phyloP scores from a whole-genome alignment of 441 rosid genomes.

The Pelargonium cotyledonis region DNA sequence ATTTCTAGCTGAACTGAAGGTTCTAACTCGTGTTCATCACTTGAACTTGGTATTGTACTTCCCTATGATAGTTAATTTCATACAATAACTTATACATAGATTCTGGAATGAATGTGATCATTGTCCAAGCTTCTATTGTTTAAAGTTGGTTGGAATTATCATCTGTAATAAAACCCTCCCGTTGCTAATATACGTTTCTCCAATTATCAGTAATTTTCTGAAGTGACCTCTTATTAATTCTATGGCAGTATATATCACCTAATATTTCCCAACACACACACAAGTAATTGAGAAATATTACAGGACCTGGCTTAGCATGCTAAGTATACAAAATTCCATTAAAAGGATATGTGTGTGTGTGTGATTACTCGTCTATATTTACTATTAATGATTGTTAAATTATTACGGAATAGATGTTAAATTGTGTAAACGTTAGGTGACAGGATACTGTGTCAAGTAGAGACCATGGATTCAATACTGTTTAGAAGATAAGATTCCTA shows the following conservation, averaged over 20 bases:
- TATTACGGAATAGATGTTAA: not conserved
- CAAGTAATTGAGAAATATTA: not conserved
- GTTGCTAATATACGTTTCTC: not conserved
- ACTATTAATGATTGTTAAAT: not conserved
- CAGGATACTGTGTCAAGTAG: not conserved
- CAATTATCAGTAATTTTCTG: not conserved
- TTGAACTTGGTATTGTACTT: constrained; percentile 69
- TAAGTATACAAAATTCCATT: not conserved
- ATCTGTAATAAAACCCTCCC: not conserved
- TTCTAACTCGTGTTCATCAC: constrained; percentile 89
- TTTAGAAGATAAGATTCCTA: not conserved
- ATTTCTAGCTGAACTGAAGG: constrained; percentile 89
- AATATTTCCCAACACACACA: not conserved
- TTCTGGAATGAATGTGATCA: not conserved
- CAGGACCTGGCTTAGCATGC: not conserved
- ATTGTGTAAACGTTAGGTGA: not conserved
- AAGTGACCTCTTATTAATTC: not conserved
- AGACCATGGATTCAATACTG: not conserved
- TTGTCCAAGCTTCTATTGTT: not conserved
- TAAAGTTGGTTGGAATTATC: not conserved
- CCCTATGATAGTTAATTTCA: not conserved
- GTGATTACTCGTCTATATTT: not conserved
- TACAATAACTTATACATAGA: not conserved
- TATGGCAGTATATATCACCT: not conserved
- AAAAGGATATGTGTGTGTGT: not conserved